phyloP scores from a whole-genome alignment of 1,284 basidiomycete genomes.

The Sporisorium reilianum region DNA sequence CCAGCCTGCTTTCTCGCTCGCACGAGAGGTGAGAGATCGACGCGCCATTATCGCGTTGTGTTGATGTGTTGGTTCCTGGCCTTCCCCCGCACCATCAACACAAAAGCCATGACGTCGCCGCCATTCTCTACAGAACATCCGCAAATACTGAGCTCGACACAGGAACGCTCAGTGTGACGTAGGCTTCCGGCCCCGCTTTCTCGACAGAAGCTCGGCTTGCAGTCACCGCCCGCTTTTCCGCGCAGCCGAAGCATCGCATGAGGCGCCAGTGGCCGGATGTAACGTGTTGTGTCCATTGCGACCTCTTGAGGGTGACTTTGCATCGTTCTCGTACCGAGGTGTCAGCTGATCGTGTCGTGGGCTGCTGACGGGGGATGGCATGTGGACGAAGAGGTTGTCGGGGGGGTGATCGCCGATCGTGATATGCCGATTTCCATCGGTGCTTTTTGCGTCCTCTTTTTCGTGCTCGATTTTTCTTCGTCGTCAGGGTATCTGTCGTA shows the following conservation, averaged over 20 bases:
- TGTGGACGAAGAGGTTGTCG: too few species aligned
- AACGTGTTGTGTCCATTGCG: neutral
- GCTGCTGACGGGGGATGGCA: too few species aligned
- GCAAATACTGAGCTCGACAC: neutral
- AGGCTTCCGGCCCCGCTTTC: neutral
- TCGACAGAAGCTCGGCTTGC: neutral
- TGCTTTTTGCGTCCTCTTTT: neutral
- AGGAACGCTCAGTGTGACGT: neutral
- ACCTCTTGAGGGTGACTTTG: too few species aligned
- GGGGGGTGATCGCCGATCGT: too few species aligned
- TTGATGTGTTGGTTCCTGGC: neutral
- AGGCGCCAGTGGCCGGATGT: neutral
- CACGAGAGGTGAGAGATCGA: neutral
- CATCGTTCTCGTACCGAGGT: slow-evolving; percentile 5
- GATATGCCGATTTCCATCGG: neutral
- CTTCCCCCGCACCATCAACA: neutral
- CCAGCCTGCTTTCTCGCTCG: neutral
- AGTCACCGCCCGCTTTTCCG: neutral
- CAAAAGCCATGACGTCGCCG: neutral
- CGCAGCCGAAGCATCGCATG: neutral
- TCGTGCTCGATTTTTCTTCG: neutral
- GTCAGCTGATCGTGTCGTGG: slow-evolving; percentile 28
- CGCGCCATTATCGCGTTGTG: neutral
- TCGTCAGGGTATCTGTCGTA: too few species aligned
- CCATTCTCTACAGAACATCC: neutral